Conservation (phyloP, 768 basidiomycete species). For the Crassisporium funariophilum region DNA sequence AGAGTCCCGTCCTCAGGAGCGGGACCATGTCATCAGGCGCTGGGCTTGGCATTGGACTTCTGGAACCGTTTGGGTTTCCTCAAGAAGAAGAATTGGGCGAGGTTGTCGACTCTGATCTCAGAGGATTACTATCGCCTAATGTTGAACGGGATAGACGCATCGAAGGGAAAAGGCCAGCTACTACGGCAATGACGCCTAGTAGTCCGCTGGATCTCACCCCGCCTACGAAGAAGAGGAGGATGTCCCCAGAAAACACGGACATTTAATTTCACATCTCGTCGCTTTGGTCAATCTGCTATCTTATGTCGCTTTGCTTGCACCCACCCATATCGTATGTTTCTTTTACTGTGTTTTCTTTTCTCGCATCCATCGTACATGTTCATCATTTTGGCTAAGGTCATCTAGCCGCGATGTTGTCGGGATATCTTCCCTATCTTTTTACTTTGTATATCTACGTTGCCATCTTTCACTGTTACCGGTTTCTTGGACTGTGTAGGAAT, state of each 20-base stretch:
- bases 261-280: constrained; percentile 11
- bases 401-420: constrained; percentile 22
- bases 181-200: constrained; percentile 2
- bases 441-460: constrained; percentile 11
- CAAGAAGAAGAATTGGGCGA: constrained; percentile 27
- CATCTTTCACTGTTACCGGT: constrained; percentile 7
- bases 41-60: constrained; percentile 53
- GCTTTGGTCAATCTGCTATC: constrained; percentile 24
- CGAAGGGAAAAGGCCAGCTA: constrained; percentile 19
- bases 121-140: constrained; percentile 30
- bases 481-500: constrained; percentile 8
- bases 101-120: constrained; percentile 34
- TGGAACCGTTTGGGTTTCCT: constrained; percentile 56
- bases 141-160: constrained; percentile 26
- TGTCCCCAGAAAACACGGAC: constrained; percentile 24
- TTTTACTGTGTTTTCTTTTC: constrained; percentile 11
- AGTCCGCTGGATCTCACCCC: constrained; percentile 32
- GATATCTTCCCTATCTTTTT: constrained; percentile 11
- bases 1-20: constrained; percentile 59
- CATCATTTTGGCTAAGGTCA: too few species aligned
- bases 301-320: constrained; percentile 21
- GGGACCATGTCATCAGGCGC: constrained; percentile 34
- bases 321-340: constrained; percentile 25
- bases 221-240: constrained; percentile 55
- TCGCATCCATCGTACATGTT: too few species aligned